Percentiles rank a stretch among this genome's conserved stretches.
Conservation (phyloP, 768 basidiomycete genomes). For the Gautieria morchelliformis region DNA sequence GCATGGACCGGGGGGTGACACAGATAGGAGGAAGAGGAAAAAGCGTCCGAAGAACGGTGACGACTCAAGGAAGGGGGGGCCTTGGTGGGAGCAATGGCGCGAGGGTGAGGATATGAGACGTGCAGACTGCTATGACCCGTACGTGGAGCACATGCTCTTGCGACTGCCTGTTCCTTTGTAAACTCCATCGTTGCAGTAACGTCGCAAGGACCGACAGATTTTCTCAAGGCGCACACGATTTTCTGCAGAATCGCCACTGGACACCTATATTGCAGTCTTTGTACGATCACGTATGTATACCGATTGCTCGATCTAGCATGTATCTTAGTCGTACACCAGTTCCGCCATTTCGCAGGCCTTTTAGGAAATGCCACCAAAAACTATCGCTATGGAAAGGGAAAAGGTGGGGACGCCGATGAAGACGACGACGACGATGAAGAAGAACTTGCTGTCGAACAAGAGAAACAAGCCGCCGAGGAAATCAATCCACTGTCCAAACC, state of each 20-base stretch:
- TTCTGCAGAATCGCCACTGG: slow-evolving; percentile 34
- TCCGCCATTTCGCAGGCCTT: slow-evolving; percentile 52
- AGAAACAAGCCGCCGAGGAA: slow-evolving; percentile 11
- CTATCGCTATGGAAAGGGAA: not conserved
- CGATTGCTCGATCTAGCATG: not conserved
- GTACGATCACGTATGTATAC: slow-evolving; percentile 53
- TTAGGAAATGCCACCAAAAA: slow-evolving; percentile 25
- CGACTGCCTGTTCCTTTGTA: not conserved
- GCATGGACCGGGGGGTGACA: slow-evolving; percentile 50
- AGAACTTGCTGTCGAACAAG: slow-evolving; percentile 23
- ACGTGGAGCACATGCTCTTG: slow-evolving; percentile 16
- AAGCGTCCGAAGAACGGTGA: slow-evolving; percentile 18
- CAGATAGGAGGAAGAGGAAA: slow-evolving; percentile 41
- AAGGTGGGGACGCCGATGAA: slow-evolving; percentile 1
- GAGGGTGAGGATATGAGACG: slow-evolving; percentile 44
- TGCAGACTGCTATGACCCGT: slow-evolving; percentile 41
- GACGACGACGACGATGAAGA: slow-evolving; percentile 26
- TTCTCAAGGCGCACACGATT: slow-evolving; percentile 49
- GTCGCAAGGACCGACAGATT: slow-evolving; percentile 43
- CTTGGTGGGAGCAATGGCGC: slow-evolving; percentile 71
- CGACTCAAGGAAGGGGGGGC: slow-evolving; percentile 18
- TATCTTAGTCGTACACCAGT: slow-evolving; percentile 27
- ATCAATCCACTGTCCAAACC: not conserved
- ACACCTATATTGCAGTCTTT: slow-evolving; percentile 30
- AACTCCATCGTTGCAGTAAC: slow-evolving; percentile 23